phyloP scores from a whole-genome alignment of 2,329 filamentous ascomycete genomes.

The Tolypocladium tropicale region DNA sequence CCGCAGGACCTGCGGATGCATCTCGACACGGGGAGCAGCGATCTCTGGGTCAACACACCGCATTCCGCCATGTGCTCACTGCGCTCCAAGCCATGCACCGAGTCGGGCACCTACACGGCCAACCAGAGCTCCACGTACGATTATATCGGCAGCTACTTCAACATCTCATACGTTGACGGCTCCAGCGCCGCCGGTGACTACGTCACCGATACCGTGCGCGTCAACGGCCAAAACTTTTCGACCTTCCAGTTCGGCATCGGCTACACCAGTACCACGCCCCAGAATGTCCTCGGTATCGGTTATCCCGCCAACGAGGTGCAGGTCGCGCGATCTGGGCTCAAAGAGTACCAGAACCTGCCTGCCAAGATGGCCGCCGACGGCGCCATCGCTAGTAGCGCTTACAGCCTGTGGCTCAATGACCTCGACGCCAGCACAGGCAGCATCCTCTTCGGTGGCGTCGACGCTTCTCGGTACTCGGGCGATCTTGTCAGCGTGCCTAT shows the following conservation, averaged over 20 bases:
- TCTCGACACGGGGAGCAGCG: slow-evolving; percentile 59
- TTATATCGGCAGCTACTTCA: slow-evolving; percentile 67
- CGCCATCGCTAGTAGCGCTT: slow-evolving; percentile 55
- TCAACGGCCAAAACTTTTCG: slow-evolving; percentile 43
- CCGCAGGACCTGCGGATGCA: slow-evolving; percentile 46
- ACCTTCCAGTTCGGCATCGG: slow-evolving; percentile 65
- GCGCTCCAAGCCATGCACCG: slow-evolving; percentile 39
- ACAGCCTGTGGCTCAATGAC: slow-evolving; percentile 69
- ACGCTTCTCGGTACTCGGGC: slow-evolving; percentile 54
- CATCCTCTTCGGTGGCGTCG: slow-evolving; percentile 67
- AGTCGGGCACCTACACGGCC: slow-evolving; percentile 56
- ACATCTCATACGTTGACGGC: slow-evolving; percentile 80
- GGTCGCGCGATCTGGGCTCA: slow-evolving; percentile 42
- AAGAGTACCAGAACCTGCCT: slow-evolving; percentile 59
- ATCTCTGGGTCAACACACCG: slow-evolving; percentile 60
- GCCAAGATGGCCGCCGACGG: slow-evolving; percentile 51
- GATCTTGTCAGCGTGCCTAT: slow-evolving; percentile 57
- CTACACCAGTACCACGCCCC: slow-evolving; percentile 46
- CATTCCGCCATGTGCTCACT: slow-evolving; percentile 48
- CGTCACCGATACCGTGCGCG: slow-evolving; percentile 58
- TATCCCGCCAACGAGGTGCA: slow-evolving; percentile 72
- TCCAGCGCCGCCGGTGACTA: slow-evolving; percentile 72
- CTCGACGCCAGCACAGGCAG: slow-evolving; percentile 53
- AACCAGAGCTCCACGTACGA: slow-evolving; percentile 67
- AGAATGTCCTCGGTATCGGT: slow-evolving; percentile 80